Base-by-base conservation (phyloP, 164 flowering plant genomes). In the Cinnamomum micranthum region DNA sequence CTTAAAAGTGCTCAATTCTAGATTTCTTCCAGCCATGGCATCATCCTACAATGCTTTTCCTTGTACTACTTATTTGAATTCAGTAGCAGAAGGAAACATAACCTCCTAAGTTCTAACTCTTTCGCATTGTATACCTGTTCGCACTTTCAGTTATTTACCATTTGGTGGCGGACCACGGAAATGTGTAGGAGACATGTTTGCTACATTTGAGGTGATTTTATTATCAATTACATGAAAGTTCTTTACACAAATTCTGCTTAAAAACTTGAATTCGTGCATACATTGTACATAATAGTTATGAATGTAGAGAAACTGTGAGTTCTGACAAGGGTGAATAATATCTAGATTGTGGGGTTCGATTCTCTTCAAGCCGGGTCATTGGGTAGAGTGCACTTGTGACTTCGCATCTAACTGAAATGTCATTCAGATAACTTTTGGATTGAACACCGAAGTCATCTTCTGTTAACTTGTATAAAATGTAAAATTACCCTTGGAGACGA, bases 81-180 rank as follows among this genome's bases (percentile, higher is more conserved):
- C 20, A 19, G 60, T 55, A 55, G n/a, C 17, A 55, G n/a, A 55
- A 20, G 1, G 60, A 55, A 20, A 55, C 60, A 55, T 20, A 55
- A 55, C n/a, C 60, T 14, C n/a, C 4, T 19, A 55, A 55, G 17
- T 15, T 55, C 60, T 55, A 55, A 55, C n/a, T 15, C 60, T 11
- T 55, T 55, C 3, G 17, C 60, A 4, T 14, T 55, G 33, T 66
- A 31, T 66, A 13, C 28, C 4, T 69, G 52, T 69, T 69, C n/a
- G 4, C 25, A 71, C 50, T 82, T 81, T 75, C 86, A 93, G 99
- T 77, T 95, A 95, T 80, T 82, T 95, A 80, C 99, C 99, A 19
- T 95, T 95, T 76, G 99, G 98, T 75, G 99, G 99, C 77, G 99
- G 99, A 71, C 98, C 91, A 31, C 82, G 99, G 77, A 95, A 95